Evolutionary conservation across 495 filamentous ascomycete species (phyloP), one percentile per base, ranked within the genome.

Genomic region (Daldinia grandis): DNA sequence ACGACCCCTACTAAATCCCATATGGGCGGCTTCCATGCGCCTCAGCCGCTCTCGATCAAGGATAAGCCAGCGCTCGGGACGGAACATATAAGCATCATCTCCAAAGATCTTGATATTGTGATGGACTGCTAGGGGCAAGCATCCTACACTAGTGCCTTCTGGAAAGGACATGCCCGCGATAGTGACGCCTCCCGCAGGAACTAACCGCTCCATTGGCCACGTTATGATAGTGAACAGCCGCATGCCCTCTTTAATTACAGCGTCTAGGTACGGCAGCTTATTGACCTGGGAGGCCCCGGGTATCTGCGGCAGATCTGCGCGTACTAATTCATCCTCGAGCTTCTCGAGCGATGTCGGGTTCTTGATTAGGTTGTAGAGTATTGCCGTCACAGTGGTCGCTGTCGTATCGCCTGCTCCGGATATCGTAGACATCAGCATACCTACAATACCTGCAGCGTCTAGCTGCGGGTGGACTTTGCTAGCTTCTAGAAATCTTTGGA

Each of bases 181-280:
- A 5, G 80, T 76, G 19, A 80, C 79, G 4, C 87, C 87, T 27
- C 82, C 81, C 24, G 71, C 76, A 4, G 85, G 88, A 9, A 89
- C 84, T 28, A 86, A 73, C 10, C 87, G 83, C 70, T 88, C 87
- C 33, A 89, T 78, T 5, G 84, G 78, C 10, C 87, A 78, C 0
- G 82, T 80, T 8, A 80, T 74, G 4, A 83, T 76, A 0, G 87
- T 81, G 71, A 87, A 84, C 3, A 89, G 50, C 2, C 87, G 84
- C 78, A 90, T 83, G 0, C 80, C 77, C 71, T 91, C 89, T 65
- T 87, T 85, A 69, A 90, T 82, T 12, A 85, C 81, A n/a, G 88
- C 85, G 53, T 86, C 84, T 24, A 90, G 81, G 63, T 90, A 90
- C 15, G 82, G 82, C 31, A 90, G 44, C 49, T 64, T 66, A 42